Evolutionary conservation across 495 filamentous ascomycete genomes (phyloP).

Genomic region (Talaromyces wortmannii): DNA sequence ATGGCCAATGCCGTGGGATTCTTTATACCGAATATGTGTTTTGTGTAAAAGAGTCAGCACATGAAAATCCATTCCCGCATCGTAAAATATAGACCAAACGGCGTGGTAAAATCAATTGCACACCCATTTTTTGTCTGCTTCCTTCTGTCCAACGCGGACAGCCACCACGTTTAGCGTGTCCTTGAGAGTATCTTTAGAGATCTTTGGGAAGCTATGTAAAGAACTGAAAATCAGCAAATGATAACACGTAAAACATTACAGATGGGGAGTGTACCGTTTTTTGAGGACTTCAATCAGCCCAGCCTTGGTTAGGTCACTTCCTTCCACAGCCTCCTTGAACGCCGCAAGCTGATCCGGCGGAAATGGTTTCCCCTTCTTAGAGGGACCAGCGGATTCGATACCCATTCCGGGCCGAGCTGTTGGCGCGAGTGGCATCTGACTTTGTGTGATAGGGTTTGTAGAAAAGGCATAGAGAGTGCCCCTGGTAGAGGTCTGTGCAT

Average conservation of each 20-base stretch:
- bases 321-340: slow-evolving; percentile 66
- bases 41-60: too few relatives aligned
- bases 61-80: not conserved
- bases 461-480: slow-evolving; percentile 21
- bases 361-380: slow-evolving; percentile 29
- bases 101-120: slow-evolving; percentile 22
- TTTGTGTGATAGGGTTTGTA: slow-evolving; percentile 7
- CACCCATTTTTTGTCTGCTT: slow-evolving; percentile 59
- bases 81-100: not conserved
- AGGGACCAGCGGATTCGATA: not conserved
- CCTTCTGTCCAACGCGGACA: slow-evolving; percentile 54
- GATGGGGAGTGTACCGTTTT: slow-evolving; percentile 41
- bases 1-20: too few relatives aligned
- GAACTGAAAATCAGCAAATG: not conserved
- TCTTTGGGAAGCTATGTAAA: slow-evolving; percentile 54
- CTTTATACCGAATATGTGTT: too few relatives aligned
- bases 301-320: slow-evolving; percentile 66
- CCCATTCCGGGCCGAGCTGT: not conserved
- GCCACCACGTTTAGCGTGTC: slow-evolving; percentile 67
- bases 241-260: not conserved
- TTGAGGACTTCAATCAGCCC: slow-evolving; percentile 72
- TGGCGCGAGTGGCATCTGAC: slow-evolving; percentile 3
- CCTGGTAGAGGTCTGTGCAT: slow-evolving; percentile 3
- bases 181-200: slow-evolving; percentile 64
- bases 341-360: slow-evolving; percentile 56